Evolutionary conservation across 768 basidiomycete species (phyloP).

Genomic region (Leccinum aurantiacum): DNA sequence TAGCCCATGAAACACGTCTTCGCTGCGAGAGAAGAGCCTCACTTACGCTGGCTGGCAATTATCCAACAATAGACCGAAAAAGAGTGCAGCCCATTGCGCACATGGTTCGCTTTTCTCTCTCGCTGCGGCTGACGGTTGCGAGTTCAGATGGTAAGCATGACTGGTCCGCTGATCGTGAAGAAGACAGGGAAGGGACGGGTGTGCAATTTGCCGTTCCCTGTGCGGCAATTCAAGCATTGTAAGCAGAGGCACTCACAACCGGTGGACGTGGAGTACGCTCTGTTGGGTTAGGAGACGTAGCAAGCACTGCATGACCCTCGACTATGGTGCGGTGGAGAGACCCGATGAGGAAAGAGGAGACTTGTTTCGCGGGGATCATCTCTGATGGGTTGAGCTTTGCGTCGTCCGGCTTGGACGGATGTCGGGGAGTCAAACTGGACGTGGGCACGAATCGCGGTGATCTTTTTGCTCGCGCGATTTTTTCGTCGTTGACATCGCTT

Average conservation of each 20-base stretch:
- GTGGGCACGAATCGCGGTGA: conserved; percentile 6
- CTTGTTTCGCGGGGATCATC: conserved; percentile 12
- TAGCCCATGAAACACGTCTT: not conserved
- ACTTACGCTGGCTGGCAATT: conserved; percentile 29
- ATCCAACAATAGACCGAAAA: conserved; percentile 22
- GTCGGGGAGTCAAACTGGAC: conserved; percentile 2
- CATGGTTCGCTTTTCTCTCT: conserved; percentile 6
- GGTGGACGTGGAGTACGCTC: conserved; percentile 15
- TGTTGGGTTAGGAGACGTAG: conserved; percentile 1
- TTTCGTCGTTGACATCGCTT: conserved; percentile 26
- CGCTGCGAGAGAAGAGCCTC: not conserved
- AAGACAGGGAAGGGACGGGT: conserved; percentile 13
- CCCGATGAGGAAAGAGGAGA: conserved; percentile 6
- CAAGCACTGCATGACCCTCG: conserved; percentile 3
- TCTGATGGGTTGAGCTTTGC: not conserved
- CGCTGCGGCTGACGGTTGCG: conserved; percentile 24
- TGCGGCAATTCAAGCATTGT: conserved; percentile 14
- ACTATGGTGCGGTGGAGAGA: conserved; percentile 6
- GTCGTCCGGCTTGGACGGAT: not conserved
- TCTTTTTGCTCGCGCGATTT: conserved; percentile 8
- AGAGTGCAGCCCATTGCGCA: conserved; percentile 9
- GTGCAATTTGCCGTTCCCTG: conserved; percentile 10
- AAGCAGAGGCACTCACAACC: conserved; percentile 29
- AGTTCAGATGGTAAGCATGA: conserved; percentile 24
- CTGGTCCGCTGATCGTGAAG: conserved; percentile 9